Base-by-base conservation (phyloP, 768 basidiomycete species). In the Termitomyces sp. region DNA sequence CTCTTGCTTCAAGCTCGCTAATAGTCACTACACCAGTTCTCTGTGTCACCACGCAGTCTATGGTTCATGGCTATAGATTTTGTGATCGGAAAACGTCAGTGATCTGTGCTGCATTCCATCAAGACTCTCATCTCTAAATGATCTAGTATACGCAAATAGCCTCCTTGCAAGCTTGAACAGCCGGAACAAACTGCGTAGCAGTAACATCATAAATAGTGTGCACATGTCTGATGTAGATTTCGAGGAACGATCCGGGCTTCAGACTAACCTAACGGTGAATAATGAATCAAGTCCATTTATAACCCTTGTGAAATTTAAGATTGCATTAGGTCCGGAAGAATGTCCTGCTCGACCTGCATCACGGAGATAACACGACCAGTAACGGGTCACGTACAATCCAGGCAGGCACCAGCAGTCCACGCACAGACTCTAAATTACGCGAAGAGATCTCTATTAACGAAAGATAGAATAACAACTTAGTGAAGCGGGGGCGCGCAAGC, bases 111-210 rank as follows among this genome's bases (percentile, higher is more conserved):
- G 7, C 5, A 16, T 49, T 49, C 13, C 5, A 18, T 43, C 13
- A 30, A 40, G 24, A n/a, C 32, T 20, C 6, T 51, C 56, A 0
- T 52, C 24, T 13, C 20, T 41, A 10, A 22, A 9, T 22, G n/a
- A 26, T 40, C 1, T 20, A 79, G 76, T 79, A n/a, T 79, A 77
- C 45, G 76, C 77, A 14, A 79, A 79, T 62, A 77, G 76, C 55
- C 65, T 79, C 11, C 73, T 79, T 6, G 78, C 77, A 16, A 70
- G 74, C 1, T 67, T 79, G 28, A 79, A 79, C 36, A 74, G 71
- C 36, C 66, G 76, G 18, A 64, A 66, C 13, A 58, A 66, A 7
- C 57, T 78, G 32, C 59, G 55, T 7, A 33, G n/a, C 22, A 44
- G 36, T 26, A 36, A 43, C n/a, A 32, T 35, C 11, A 24, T 62